Evolutionary conservation across 768 basidiomycete genomes (phyloP).

Genomic region (Hypholoma sublateritium): DNA sequence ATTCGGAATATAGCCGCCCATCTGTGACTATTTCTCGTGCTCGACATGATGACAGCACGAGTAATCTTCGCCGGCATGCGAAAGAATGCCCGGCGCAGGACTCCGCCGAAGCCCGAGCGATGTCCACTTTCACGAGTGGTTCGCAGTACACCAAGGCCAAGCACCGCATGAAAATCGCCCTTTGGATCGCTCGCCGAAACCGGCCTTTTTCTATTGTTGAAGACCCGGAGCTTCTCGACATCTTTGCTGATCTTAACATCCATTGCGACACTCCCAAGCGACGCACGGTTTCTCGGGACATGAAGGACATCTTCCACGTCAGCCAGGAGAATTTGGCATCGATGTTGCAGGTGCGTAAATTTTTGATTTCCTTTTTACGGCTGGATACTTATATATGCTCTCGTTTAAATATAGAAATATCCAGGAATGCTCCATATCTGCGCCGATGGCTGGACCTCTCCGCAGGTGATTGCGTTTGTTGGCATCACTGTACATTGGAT

Average conservation of each 20-base stretch:
- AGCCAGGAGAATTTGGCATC: slow-evolving; percentile 19
- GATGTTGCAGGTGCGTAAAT: slow-evolving; percentile 7
- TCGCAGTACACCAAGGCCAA: slow-evolving; percentile 15
- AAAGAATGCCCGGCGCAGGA: slow-evolving; percentile 10
- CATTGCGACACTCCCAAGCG: slow-evolving; percentile 27
- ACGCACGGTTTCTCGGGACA: slow-evolving; percentile 31
- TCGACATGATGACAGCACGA: slow-evolving; percentile 21
- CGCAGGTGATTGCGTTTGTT: slow-evolving; percentile 24
- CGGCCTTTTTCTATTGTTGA: slow-evolving; percentile 34
- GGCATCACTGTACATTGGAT: slow-evolving; percentile 22
- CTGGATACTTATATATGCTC: not conserved
- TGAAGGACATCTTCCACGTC: slow-evolving; percentile 25
- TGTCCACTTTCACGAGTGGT: slow-evolving; percentile 12
- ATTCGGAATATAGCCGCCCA: slow-evolving; percentile 8
- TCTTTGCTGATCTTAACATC: slow-evolving; percentile 30
- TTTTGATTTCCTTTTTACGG: not conserved
- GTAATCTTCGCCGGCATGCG: slow-evolving; percentile 19
- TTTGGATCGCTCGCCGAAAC: slow-evolving; percentile 33
- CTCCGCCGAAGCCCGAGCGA: slow-evolving; percentile 2
- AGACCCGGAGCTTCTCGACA: slow-evolving; percentile 23
- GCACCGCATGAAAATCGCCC: slow-evolving; percentile 28
- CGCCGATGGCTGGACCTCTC: slow-evolving; percentile 27
- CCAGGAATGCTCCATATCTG: slow-evolving; percentile 20
- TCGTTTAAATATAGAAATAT: slow-evolving; percentile 13
- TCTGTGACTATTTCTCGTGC: slow-evolving; percentile 10